Evolutionary conservation across 2,329 filamentous ascomycete genomes (phyloP).

Genomic region (Karstenula rhodostoma): DNA sequence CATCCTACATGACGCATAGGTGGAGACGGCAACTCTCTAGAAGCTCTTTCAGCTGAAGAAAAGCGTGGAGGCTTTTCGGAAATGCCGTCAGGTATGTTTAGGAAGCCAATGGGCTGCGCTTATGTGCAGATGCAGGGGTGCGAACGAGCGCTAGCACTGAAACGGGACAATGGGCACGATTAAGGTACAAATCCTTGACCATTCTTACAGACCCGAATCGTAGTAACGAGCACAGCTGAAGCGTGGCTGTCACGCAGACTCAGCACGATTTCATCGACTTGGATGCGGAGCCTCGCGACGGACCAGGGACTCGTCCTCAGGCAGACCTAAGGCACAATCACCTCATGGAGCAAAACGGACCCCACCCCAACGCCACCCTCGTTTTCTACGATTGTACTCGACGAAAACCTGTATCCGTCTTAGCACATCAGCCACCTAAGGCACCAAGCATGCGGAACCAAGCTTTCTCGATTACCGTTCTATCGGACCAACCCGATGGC

Average conservation of each 20-base stretch:
- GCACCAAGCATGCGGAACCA: conserved; percentile 18
- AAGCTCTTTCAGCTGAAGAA: conserved; percentile 20
- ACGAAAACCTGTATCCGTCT: conserved; percentile 10
- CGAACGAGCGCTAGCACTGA: conserved; percentile 22
- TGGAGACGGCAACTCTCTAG: conserved; percentile 4
- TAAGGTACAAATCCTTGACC: conserved; percentile 18
- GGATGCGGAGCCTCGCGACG: neutral
- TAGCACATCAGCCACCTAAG: conserved; percentile 21
- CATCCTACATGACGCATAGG: conserved; percentile 12
- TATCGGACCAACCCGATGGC: conserved; percentile 18
- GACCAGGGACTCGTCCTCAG: conserved; percentile 12
- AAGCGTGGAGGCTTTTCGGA: conserved; percentile 16
- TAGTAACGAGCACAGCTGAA: conserved; percentile 20
- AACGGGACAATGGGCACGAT: conserved; percentile 25
- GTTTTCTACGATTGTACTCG: conserved; percentile 15
- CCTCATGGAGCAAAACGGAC: conserved; percentile 14
- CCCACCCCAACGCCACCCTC: conserved; percentile 24
- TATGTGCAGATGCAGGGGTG: conserved; percentile 24
- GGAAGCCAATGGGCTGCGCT: conserved; percentile 21
- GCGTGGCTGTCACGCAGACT: neutral
- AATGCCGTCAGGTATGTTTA: conserved; percentile 10
- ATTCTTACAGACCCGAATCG: conserved; percentile 17
- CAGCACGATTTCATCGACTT: neutral
- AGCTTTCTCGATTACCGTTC: conserved; percentile 18
- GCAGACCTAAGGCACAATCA: conserved; percentile 22